Base-by-base conservation (phyloP, 768 basidiomycete species). In the Terana coerulea region DNA sequence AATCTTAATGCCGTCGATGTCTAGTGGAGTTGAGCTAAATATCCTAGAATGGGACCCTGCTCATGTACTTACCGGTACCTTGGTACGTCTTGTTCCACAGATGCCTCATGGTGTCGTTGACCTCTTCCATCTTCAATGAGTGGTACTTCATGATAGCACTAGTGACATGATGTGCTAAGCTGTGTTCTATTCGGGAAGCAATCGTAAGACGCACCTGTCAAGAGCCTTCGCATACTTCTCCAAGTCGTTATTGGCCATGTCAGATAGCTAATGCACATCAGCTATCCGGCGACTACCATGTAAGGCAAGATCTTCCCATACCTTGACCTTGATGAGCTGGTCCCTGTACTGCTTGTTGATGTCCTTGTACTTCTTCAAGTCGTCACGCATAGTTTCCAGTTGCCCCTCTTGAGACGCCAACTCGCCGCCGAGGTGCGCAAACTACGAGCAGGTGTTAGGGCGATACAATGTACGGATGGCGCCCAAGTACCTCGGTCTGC, bases 101-200 rank as follows among this genome's bases (percentile, higher is more conserved):
- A 63, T 97, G 92, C 42, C 87, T 87, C 83, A 98, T 95, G 12
- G 87, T 95, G 61, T 97, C 94, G 63, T 99, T 99, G 61, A 99
- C 94, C 74, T 99, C 97, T 68, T 95, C 92, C 97, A 98, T 97
- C 72, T 99, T 99, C 60, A 97, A 76, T 12, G 84, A 74, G 63
- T 99, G 97, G 62, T 98, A 99, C 68, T 91, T 92, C 91, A 99
- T 97, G 67, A 99, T 98, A 35, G 95, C 97, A 59, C 95, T 98
- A 52, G 2, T 43, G 10, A 29, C 34, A n/a, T 37, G 25, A 55
- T n/a, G n/a, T n/a, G n/a, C n/a, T 19, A 47, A 34, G 33, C 17
- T 34, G 33, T 34, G 10, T n/a, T 34, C 35, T 29, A 55, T 69
- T 46, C 64, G 53, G 43, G 17, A 46, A 28, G n/a, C 5, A 33